A percentile compares a stretch with the other conserved stretches of the same genome.
Conservation (phyloP, 805 yeast species). For the Torulaspora microellipsoides region DNA sequence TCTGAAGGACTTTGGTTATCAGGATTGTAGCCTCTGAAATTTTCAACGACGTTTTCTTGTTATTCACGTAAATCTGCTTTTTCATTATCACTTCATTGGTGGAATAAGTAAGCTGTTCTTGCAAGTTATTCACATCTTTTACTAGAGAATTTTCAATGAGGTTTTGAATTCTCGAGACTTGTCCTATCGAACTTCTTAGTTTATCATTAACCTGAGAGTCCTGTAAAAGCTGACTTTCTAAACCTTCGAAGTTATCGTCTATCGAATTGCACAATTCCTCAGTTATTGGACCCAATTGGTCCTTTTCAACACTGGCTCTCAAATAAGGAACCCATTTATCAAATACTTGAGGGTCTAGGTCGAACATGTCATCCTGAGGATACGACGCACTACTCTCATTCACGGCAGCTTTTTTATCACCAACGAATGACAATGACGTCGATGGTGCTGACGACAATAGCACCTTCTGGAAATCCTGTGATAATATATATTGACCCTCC, state of each 20-base stretch:
- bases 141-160: constrained; percentile 51
- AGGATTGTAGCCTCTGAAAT: constrained; percentile 68
- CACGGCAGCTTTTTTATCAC: constrained; percentile 3
- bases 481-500: constrained; percentile 23
- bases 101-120: constrained; percentile 53
- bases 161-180: constrained; percentile 56
- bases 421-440: constrained; percentile 9
- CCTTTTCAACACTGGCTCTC: constrained; percentile 27
- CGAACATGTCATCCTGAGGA: constrained; percentile 21
- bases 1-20: constrained; percentile 69
- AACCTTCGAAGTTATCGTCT: constrained; percentile 34
- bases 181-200: constrained; percentile 48
- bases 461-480: constrained; percentile 32
- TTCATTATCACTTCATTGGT: constrained; percentile 60
- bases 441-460: constrained; percentile 22
- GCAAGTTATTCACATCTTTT: constrained; percentile 52
- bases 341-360: constrained; percentile 27
- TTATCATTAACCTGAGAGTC: constrained; percentile 35
- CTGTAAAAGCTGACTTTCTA: constrained; percentile 31
- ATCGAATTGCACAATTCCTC: constrained; percentile 31
- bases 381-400: constrained; percentile 1
- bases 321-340: constrained; percentile 35
- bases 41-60: constrained; percentile 60
- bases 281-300: constrained; percentile 20
- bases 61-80: constrained; percentile 54